A percentile compares a stretch with the other conserved stretches of the same genome.
Evolutionary conservation across 225 moss, liverwort and hornwort genomes (phyloP).

Genomic region (Lunularia cruciata): DNA sequence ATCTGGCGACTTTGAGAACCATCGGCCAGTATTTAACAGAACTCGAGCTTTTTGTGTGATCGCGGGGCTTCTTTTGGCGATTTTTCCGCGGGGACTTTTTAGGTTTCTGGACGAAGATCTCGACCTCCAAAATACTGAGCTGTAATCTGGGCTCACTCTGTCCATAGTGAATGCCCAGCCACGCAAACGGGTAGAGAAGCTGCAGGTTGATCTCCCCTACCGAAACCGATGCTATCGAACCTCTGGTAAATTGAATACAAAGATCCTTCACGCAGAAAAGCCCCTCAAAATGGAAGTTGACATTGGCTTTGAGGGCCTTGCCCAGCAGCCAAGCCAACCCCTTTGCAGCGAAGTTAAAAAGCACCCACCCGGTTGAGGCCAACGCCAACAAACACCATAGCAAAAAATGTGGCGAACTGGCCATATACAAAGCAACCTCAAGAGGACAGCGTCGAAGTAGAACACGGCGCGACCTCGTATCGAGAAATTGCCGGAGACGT

Average conservation of each 20-base stretch:
- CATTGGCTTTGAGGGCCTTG: conserved; percentile 72
- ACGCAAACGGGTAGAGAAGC: conserved; percentile 69
- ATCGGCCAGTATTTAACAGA: conserved; percentile 74
- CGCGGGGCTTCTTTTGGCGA: conserved; percentile 50
- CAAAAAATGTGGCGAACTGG: conserved; percentile 29
- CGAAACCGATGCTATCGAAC: conserved; percentile 64
- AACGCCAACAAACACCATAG: conserved; percentile 40
- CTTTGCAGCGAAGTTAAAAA: conserved; percentile 81
- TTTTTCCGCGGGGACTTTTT: conserved; percentile 40
- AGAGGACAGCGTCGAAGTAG: neutral
- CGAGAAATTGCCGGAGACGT: conserved; percentile 2
- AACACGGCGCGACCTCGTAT: conserved; percentile 7
- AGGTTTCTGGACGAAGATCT: conserved; percentile 63
- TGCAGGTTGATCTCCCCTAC: conserved; percentile 76
- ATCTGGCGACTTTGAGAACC: conserved; percentile 66
- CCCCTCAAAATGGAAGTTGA: conserved; percentile 86
- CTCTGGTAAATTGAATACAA: conserved; percentile 78
- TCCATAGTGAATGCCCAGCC: conserved; percentile 37
- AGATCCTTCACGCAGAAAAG: conserved; percentile 74
- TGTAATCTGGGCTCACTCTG: conserved; percentile 81
- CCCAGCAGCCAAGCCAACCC: conserved; percentile 72
- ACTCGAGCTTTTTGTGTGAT: conserved; percentile 51
- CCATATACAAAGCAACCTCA: conserved; percentile 37
- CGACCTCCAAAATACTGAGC: conserved; percentile 81
- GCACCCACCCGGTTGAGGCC: conserved; percentile 39